Conservation (phyloP, 2,329 filamentous ascomycete genomes). For the Trichoderma sp. region DNA sequence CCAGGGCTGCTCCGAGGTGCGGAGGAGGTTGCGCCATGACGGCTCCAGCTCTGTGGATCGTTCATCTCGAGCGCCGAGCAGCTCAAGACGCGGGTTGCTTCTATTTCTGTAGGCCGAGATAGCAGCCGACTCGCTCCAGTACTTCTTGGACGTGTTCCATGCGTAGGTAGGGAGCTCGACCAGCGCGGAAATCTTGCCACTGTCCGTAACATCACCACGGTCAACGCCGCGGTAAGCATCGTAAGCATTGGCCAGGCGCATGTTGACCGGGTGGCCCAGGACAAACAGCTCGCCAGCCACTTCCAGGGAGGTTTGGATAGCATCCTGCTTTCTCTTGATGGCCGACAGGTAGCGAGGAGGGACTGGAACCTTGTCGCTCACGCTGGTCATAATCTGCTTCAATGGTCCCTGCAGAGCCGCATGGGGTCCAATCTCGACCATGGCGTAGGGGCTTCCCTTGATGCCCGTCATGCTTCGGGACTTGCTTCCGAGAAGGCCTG, state of each 20-base stretch:
- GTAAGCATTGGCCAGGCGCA: background rate
- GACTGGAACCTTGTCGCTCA: background rate
- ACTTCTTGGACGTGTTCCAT: constrained; percentile 42
- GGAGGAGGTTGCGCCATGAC: constrained; percentile 34
- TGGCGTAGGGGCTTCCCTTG: background rate
- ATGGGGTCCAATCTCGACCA: constrained; percentile 35
- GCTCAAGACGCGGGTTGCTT: constrained; percentile 42
- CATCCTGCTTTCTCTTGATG: background rate
- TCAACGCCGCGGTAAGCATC: background rate
- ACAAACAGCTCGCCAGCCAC: background rate
- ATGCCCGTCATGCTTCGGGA: background rate
- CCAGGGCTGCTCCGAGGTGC: constrained; percentile 35
- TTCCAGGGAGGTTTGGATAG: background rate
- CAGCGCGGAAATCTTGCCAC: background rate
- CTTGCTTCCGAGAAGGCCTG: background rate
- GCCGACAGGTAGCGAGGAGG: background rate
- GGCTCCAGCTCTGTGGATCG: constrained; percentile 34
- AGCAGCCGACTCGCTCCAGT: constrained; percentile 40
- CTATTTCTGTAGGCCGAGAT: constrained; percentile 39
- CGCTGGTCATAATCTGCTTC: background rate
- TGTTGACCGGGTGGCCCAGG: background rate
- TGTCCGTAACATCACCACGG: background rate
- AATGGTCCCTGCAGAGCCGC: constrained; percentile 27
- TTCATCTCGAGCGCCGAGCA: constrained; percentile 41
- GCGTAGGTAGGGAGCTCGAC: constrained; percentile 41